These are phyloP conservation scores for Colletotrichum higginsianum DNA, from an alignment of 2,329 filamentous ascomycete species.

Conservation along the genomic window DNA sequence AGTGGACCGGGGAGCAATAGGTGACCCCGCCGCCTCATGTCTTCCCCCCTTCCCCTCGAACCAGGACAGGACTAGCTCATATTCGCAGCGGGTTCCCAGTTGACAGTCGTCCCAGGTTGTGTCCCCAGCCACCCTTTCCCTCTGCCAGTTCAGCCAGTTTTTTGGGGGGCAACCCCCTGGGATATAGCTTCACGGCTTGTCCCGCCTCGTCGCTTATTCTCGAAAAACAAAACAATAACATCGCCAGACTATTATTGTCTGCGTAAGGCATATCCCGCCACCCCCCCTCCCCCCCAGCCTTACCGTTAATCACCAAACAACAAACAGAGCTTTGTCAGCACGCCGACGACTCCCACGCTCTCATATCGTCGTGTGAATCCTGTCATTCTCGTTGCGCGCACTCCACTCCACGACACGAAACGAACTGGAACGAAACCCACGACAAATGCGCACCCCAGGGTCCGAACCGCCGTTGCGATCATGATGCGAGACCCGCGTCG, in stretches of 20 bases:
- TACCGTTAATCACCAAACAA: conserved; percentile 5
- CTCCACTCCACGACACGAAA: background rate
- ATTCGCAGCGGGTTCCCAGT: background rate
- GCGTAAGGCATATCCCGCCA: conserved; percentile 1
- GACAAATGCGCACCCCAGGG: conserved; percentile 39
- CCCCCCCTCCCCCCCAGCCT: conserved; percentile 16
- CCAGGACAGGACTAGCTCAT: conserved; percentile 13
- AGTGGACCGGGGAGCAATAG: background rate
- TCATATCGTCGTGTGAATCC: conserved; percentile 4
- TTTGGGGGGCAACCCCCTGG: conserved; percentile 29
- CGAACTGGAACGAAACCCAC: background rate
- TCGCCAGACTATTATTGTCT: conserved; percentile 23
- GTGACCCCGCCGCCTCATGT: conserved; percentile 5
- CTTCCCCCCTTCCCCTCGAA: background rate
- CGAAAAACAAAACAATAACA: conserved; percentile 45
- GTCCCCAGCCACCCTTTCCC: conserved; percentile 28
- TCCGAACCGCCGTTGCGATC: conserved; percentile 48
- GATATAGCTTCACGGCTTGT: conserved; percentile 43
- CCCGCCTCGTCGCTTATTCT: conserved; percentile 35
- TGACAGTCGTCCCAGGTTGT: conserved; percentile 20
- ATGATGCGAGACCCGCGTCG: conserved; percentile 71
- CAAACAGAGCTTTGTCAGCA: background rate
- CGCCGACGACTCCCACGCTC: conserved; percentile 9
- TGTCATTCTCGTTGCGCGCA: conserved; percentile 13
- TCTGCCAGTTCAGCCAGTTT: conserved; percentile 26